A percentile compares a stretch with the other conserved stretches of the same genome.
These are phyloP conservation scores for Aspergillus awamori DNA, from an alignment of 2,329 filamentous ascomycete species.

Conservation along the genomic window DNA sequence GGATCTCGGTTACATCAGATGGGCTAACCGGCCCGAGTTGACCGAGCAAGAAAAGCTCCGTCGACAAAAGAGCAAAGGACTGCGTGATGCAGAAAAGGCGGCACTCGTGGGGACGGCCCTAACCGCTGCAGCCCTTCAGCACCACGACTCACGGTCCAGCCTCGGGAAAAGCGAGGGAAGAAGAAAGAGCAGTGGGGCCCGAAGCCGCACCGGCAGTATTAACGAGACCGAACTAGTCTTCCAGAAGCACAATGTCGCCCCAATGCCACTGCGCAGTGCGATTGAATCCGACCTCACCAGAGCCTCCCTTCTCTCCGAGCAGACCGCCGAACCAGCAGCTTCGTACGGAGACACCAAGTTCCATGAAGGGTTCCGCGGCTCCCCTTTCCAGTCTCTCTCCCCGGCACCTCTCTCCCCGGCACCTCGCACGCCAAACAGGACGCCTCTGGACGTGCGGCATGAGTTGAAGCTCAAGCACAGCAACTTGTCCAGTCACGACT, in stretches of 20 bases:
- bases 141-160: conserved; percentile 66
- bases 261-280: conserved; percentile 86
- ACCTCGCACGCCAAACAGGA: conserved; percentile 64
- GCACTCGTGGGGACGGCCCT: conserved; percentile 59
- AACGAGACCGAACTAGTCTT: conserved; percentile 59
- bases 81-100: conserved; percentile 59
- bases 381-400: conserved; percentile 57
- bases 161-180: conserved; percentile 49
- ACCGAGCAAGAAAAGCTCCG: conserved; percentile 56
- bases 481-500: conserved; percentile 56
- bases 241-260: conserved; percentile 65
- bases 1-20: conserved; percentile 49
- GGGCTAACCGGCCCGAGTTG: conserved; percentile 51
- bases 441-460: conserved; percentile 50
- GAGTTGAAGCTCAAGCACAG: conserved; percentile 69
- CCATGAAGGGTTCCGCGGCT: conserved; percentile 65
- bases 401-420: conserved; percentile 61
- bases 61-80: conserved; percentile 57
- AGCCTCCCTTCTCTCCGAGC: conserved; percentile 81
- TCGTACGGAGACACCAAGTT: conserved; percentile 65
- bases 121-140: conserved; percentile 64
- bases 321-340: conserved; percentile 72
- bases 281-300: conserved; percentile 85
- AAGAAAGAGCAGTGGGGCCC: conserved; percentile 42
- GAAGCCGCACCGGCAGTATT: conserved; percentile 47